Percentiles rank a stretch among this genome's conserved stretches.
Conservation (phyloP, 345 rosid genomes). For the Euphorbia lathyris region DNA sequence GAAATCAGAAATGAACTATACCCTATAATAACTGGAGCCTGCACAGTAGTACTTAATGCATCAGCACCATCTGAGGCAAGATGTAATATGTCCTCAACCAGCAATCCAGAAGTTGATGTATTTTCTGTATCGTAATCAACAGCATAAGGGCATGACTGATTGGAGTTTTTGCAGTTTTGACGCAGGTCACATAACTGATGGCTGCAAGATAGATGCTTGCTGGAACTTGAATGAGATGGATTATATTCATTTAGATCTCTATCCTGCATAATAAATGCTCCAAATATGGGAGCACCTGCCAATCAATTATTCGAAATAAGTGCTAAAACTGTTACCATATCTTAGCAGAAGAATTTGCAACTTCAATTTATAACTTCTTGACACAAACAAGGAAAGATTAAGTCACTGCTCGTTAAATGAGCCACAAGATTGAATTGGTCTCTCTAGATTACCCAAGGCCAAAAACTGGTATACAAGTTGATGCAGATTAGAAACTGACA, state of each 20-base stretch:
- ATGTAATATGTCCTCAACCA: slow-evolving; percentile 66
- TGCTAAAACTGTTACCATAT: slow-evolving; percentile 58
- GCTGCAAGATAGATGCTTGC: slow-evolving; percentile 69
- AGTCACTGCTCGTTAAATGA: not conserved
- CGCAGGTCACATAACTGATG: slow-evolving; percentile 58
- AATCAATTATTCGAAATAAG: slow-evolving; percentile 93
- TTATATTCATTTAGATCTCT: slow-evolving; percentile 69
- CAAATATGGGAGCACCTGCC: slow-evolving; percentile 97
- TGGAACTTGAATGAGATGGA: slow-evolving; percentile 69
- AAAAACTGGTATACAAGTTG: not conserved
- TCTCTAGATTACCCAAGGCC: not conserved
- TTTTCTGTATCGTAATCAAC: slow-evolving; percentile 44
- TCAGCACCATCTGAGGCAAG: slow-evolving; percentile 44
- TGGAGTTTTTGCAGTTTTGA: slow-evolving; percentile 51
- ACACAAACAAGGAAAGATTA: not conserved
- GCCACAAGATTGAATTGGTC: not conserved
- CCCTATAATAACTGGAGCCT: slow-evolving; percentile 73
- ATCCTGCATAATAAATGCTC: slow-evolving; percentile 97
- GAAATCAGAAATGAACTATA: slow-evolving; percentile 27
- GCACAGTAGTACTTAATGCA: slow-evolving; percentile 43
- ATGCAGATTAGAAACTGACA: not conserved
- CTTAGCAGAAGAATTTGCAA: slow-evolving; percentile 20
- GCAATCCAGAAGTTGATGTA: slow-evolving; percentile 80
- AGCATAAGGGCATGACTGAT: slow-evolving; percentile 66
- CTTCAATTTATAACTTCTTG: slow-evolving; percentile 10